phyloP scores from a whole-genome alignment of 1,139 yeast genomes.

The Saccharomyces hybrid region DNA sequence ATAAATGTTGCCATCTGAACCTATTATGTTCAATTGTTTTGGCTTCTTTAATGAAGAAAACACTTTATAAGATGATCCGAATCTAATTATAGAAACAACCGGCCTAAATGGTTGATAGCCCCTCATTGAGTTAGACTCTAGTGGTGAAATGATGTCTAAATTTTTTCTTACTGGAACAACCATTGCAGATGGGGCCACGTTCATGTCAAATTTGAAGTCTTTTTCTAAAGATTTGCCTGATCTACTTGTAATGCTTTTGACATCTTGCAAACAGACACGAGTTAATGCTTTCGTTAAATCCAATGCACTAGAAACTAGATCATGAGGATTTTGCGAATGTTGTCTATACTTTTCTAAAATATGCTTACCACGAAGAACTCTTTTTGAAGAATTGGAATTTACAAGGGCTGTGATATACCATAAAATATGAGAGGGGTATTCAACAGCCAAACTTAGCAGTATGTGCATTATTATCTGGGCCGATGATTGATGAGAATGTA shows the following conservation, averaged over 20 bases:
- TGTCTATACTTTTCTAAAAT: slow-evolving; percentile 33
- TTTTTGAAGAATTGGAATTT: slow-evolving; percentile 53
- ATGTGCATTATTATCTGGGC: slow-evolving; percentile 50
- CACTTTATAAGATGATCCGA: slow-evolving; percentile 37
- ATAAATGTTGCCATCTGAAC: slow-evolving; percentile 68
- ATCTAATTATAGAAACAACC: slow-evolving; percentile 54
- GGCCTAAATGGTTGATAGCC: slow-evolving; percentile 49
- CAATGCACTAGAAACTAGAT: slow-evolving; percentile 16
- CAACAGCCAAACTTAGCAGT: slow-evolving; percentile 47
- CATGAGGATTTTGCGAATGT: slow-evolving; percentile 9
- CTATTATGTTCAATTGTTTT: slow-evolving; percentile 64
- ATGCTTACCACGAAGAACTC: slow-evolving; percentile 48
- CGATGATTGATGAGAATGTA: slow-evolving; percentile 55
- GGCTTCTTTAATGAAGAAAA: slow-evolving; percentile 85
- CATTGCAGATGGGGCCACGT: slow-evolving; percentile 52
- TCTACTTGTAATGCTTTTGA: slow-evolving; percentile 26
- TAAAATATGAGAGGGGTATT: slow-evolving; percentile 74
- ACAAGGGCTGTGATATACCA: slow-evolving; percentile 79
- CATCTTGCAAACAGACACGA: slow-evolving; percentile 27
- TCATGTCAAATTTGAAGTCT: slow-evolving; percentile 42
- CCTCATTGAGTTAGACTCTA: slow-evolving; percentile 39
- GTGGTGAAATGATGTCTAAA: slow-evolving; percentile 60
- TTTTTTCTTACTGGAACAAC: slow-evolving; percentile 79
- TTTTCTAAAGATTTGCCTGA: slow-evolving; percentile 36
- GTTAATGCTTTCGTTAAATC: slow-evolving; percentile 26